Base-by-base conservation (phyloP, 768 basidiomycete genomes). In the Leucocoprinus birnbaumii region DNA sequence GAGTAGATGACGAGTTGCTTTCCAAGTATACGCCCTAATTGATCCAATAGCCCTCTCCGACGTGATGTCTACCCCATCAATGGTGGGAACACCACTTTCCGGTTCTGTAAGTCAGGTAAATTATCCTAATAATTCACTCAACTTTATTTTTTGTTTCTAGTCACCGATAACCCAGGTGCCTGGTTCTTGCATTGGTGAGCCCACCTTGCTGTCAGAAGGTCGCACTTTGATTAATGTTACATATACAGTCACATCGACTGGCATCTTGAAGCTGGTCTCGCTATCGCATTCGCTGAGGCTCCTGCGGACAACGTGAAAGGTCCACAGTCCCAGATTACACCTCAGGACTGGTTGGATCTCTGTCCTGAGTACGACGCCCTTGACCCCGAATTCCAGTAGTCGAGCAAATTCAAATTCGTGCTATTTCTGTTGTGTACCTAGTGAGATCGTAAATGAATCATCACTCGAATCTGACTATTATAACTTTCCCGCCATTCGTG, bases 141-240 rank as follows among this genome's bases (percentile, higher is more conserved):
- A 47, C 25, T 13, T 8, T 26, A 14, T 26, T 9, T 1, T n/a
- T 26, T n/a, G 19, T 21, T n/a, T 34, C 8, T 25, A 72, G 65
- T 69, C 24, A 83, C 84, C 6, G 81, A 87, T 62, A 86, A 85
- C 66, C 70, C 84, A 0, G 85, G 84, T 5, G 74, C 78, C 11
- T 82, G 80, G 76, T 69, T 73, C 63, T 61, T 73, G 34, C 73
- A 72, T 38, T 69, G 70, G 69, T 71, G 46, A 34, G 61, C 18
- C 11, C 14, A n/a, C 58, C 41, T 72, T 16, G 66, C 72, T 51
- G 69, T 69, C 64, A 38, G 43, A 46, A 3, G 16, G 8, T 40
- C 40, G 43, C 43, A 61, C 43, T 42, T 42, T 55, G 49, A 22
- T 38, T 40, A 54, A 18, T 19, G 2, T 48, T 31, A 6, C 7